A percentile compares a stretch with the other conserved stretches of the same genome.
Conservation (phyloP, 2,329 filamentous ascomycete species). For the Cladosporium velox region DNA sequence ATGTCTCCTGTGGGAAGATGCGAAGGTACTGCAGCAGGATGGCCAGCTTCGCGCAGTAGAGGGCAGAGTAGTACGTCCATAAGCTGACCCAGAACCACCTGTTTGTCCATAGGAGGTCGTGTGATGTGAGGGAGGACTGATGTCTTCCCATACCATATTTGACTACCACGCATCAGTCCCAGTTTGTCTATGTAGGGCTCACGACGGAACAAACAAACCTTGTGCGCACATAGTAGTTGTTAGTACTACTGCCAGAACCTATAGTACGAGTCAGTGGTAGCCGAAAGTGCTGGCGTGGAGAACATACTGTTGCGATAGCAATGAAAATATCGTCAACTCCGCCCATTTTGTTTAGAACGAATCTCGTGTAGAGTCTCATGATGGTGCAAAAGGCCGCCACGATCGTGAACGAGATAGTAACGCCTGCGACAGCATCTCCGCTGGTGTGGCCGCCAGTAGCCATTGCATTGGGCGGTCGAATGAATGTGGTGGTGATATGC, state of each 20-base stretch:
- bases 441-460: slow-evolving; percentile 28
- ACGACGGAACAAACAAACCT: slow-evolving; percentile 10
- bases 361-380: slow-evolving; percentile 28
- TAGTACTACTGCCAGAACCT: slow-evolving; percentile 22
- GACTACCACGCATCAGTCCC: slow-evolving; percentile 17
- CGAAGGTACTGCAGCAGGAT: slow-evolving; percentile 30
- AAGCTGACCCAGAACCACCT: slow-evolving; percentile 26
- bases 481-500: neutral
- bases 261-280: neutral
- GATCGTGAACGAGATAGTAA: slow-evolving; percentile 31
- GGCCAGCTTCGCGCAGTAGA: slow-evolving; percentile 27
- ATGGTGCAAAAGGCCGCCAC: slow-evolving; percentile 28
- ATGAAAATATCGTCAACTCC: slow-evolving; percentile 26
- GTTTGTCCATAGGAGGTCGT: slow-evolving; percentile 18
- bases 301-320: slow-evolving; percentile 22
- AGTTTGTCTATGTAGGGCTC: neutral
- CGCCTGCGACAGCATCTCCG: slow-evolving; percentile 30
- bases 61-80: slow-evolving; percentile 24
- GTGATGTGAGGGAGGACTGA: slow-evolving; percentile 10
- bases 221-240: slow-evolving; percentile 25
- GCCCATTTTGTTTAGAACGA: slow-evolving; percentile 19
- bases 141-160: slow-evolving; percentile 27
- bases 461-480: neutral
- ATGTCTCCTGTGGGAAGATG: slow-evolving; percentile 25
- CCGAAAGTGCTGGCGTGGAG: too few species aligned